These are phyloP conservation scores for Penicillium sp. DNA, from an alignment of 2,329 filamentous ascomycete species.

Conservation along the genomic window DNA sequence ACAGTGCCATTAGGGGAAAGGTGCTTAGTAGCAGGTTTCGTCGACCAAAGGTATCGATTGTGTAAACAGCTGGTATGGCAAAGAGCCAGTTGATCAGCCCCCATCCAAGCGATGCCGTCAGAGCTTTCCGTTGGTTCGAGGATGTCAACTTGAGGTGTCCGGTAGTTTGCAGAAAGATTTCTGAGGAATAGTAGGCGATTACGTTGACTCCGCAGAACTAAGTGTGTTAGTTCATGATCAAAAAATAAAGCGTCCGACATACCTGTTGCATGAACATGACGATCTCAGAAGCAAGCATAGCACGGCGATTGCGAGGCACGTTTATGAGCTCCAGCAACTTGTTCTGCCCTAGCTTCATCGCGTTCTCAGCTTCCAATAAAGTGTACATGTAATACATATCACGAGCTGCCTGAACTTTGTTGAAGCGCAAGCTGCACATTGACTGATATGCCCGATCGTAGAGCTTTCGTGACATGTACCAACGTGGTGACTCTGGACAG, in stretches of 20 bases:
- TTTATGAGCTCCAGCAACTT: constrained; percentile 63
- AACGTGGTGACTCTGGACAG: constrained; percentile 60
- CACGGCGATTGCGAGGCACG: constrained; percentile 66
- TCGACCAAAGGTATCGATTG: constrained; percentile 71
- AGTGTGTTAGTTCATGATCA: background rate
- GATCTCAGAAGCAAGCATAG: constrained; percentile 63
- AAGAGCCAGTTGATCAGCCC: constrained; percentile 70
- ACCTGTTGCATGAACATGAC: constrained; percentile 72
- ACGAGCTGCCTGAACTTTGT: constrained; percentile 50
- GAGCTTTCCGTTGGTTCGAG: constrained; percentile 55
- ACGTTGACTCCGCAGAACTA: constrained; percentile 50
- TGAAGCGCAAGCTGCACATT: constrained; percentile 49
- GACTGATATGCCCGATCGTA: constrained; percentile 49
- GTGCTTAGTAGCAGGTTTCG: constrained; percentile 67
- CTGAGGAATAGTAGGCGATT: constrained; percentile 65
- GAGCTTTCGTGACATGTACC: constrained; percentile 52
- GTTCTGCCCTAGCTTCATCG: constrained; percentile 56
- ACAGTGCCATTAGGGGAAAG: constrained; percentile 66
- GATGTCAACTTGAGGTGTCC: constrained; percentile 28
- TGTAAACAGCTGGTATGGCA: constrained; percentile 66
- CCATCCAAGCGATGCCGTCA: constrained; percentile 64
- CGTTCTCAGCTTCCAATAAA: constrained; percentile 65
- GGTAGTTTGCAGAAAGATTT: constrained; percentile 61
- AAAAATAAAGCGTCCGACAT: constrained; percentile 7
- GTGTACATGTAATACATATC: constrained; percentile 54